Percentiles rank a stretch among this genome's conserved stretches.
These are phyloP conservation scores for Fusarium marasasianum DNA, from an alignment of 2,329 filamentous ascomycete species.

Conservation along the genomic window DNA sequence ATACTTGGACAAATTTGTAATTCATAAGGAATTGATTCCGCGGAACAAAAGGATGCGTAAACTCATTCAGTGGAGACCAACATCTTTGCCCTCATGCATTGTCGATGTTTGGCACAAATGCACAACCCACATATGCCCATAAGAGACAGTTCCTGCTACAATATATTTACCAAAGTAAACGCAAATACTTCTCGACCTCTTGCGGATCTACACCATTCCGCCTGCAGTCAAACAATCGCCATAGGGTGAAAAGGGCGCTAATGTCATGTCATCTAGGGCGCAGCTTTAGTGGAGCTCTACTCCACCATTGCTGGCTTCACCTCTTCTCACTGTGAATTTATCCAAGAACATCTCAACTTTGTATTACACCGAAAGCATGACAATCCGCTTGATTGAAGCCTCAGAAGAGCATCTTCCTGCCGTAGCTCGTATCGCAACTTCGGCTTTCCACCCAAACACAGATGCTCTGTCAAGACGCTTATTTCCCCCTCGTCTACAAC, in stretches of 20 bases:
- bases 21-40: background rate
- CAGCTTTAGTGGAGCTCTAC: background rate
- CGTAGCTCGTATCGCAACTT: conserved; percentile 7
- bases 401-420: background rate
- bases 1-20: background rate
- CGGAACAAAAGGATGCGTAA: background rate
- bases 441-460: conserved; percentile 8
- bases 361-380: background rate
- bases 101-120: background rate
- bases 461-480: conserved; percentile 10
- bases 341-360: accelerated
- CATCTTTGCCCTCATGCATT: no score
- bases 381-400: background rate
- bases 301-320: background rate
- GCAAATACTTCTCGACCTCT: background rate
- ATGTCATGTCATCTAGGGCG: background rate
- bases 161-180: accelerated
- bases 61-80: background rate
- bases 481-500: conserved; percentile 8
- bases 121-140: no score
- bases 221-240: background rate
- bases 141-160: no score
- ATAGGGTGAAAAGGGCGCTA: background rate
- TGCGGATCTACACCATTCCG: background rate
- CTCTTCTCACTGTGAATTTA: background rate